Conservation (phyloP, 2,329 filamentous ascomycete species). For the Aureobasidium sp. region DNA sequence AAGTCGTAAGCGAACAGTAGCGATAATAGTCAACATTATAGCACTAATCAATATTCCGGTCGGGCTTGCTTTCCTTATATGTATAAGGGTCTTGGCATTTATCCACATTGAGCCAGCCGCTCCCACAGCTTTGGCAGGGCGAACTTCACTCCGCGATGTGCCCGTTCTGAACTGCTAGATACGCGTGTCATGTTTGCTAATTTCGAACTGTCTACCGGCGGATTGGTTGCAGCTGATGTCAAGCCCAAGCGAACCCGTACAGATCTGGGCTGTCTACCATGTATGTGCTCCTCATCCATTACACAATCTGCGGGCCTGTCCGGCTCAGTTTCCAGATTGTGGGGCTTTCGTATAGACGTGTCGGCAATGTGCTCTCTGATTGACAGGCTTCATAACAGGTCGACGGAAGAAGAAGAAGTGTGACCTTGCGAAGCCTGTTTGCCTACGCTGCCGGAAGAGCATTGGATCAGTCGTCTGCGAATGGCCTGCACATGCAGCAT, state of each 20-base stretch:
- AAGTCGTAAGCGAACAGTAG: not conserved
- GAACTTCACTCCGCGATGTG: not conserved
- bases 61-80: not conserved
- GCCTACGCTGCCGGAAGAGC: constrained; percentile 4
- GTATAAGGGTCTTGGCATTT: not conserved
- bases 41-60: not conserved
- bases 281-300: not conserved
- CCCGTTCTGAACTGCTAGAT: not conserved
- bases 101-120: not conserved
- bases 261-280: constrained; percentile 5
- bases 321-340: not conserved
- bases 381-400: not conserved
- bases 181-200: constrained; percentile 11
- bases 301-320: not conserved
- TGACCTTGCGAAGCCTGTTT: not conserved
- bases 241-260: constrained; percentile 6
- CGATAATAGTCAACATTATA: not conserved
- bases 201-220: constrained; percentile 7
- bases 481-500: constrained; percentile 3
- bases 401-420: constrained; percentile 9
- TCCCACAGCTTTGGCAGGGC: not conserved
- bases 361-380: not conserved
- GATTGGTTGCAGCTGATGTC: constrained; percentile 1
- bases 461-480: not conserved
- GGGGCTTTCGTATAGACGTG: not conserved